Base-by-base conservation (phyloP, 163 green algal species). In the Scenedesmus sp. region DNA sequence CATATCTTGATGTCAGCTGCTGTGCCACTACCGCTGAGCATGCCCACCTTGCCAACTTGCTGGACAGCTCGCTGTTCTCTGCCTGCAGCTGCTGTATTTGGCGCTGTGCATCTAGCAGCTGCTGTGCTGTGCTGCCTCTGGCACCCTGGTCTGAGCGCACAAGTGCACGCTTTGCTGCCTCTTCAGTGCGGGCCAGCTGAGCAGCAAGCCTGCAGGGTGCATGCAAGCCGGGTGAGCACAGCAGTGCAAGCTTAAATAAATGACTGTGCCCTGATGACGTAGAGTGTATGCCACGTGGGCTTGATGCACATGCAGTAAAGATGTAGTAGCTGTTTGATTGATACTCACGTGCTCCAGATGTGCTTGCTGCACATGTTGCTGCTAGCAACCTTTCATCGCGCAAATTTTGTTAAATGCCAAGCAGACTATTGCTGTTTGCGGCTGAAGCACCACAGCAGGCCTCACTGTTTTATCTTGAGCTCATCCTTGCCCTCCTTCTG, bases 381-480 rank as follows among this genome's bases (percentile, higher is more conserved):
- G 70, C 23, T 52, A 79, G 3, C 2, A 5, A 52, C 20, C 5
- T 46, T 52, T 2, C 20, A 1, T 52, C 20, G 3, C 70, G 13
- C 4, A 79, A 5, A 23, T 52, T 23, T 52, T 7, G 6, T 79
- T 23, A 23, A 79, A 4, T 13, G 20, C 70, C 3, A 6, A 8
- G 66, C 3, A 79, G 70, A 23, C 0, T 79, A 2, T 23, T 52
- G 54, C 23, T 89, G 55, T 23, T 18, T 86, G 23, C 52, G 57
- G n/a, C 20, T 86, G 34, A n/a, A 52, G 10, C 70, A 91, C 7
- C 13, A 57, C 52, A 91, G 56, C 70, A 70, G n/a, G 0, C 88
- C 95, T 93, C 89, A 97, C 95, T 97, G 95, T 23, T 93, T 95
- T 20, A 95, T 91, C 81, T 97, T 97, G 12, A 96, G 89, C 76